phyloP scores from a whole-genome alignment of 495 filamentous ascomycete genomes.

The Massariosphaeria phaeospora region DNA sequence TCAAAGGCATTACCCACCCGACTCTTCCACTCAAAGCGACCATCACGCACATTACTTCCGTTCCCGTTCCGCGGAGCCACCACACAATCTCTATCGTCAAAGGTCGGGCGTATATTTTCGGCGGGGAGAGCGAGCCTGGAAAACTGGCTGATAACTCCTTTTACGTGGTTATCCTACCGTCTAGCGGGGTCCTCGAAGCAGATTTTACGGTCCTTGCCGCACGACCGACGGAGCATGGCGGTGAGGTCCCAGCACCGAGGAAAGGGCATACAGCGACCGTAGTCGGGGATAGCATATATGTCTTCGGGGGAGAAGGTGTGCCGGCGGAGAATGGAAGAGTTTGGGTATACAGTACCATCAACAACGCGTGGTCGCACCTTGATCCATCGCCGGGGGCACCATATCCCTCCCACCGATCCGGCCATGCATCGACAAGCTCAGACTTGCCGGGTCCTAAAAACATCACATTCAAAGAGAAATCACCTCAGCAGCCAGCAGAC shows the following conservation, averaged over 20 bases:
- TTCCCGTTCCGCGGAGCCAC: constrained; percentile 59
- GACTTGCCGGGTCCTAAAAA: constrained; percentile 31
- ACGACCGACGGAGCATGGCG: constrained; percentile 23
- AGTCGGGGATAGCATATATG: constrained; percentile 56
- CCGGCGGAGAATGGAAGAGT: constrained; percentile 59
- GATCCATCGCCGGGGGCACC: constrained; percentile 45
- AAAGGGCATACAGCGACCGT: constrained; percentile 56
- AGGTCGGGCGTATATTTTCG: constrained; percentile 65
- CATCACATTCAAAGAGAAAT: constrained; percentile 5
- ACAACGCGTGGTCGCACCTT: constrained; percentile 53
- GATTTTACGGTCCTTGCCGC: constrained; percentile 56
- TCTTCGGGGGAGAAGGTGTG: constrained; percentile 55
- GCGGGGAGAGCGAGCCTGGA: constrained; percentile 52
- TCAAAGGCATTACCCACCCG: constrained; percentile 41
- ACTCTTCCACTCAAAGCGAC: constrained; percentile 51
- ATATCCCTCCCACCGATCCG: constrained; percentile 38
- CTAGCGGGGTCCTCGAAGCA: constrained; percentile 43
- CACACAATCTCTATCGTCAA: constrained; percentile 64
- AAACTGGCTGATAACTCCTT: constrained; percentile 62
- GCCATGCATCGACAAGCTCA: constrained; percentile 34
- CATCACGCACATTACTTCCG: constrained; percentile 53
- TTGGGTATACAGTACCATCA: constrained; percentile 60
- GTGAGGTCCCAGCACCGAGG: constrained; percentile 48
- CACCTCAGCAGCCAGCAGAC: constrained; percentile 36
- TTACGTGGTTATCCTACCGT: constrained; percentile 59